Evolutionary conservation across 116 monocot species (phyloP), one percentile per base, ranked within the genome.

Genomic region (Posidonia oceanica): DNA sequence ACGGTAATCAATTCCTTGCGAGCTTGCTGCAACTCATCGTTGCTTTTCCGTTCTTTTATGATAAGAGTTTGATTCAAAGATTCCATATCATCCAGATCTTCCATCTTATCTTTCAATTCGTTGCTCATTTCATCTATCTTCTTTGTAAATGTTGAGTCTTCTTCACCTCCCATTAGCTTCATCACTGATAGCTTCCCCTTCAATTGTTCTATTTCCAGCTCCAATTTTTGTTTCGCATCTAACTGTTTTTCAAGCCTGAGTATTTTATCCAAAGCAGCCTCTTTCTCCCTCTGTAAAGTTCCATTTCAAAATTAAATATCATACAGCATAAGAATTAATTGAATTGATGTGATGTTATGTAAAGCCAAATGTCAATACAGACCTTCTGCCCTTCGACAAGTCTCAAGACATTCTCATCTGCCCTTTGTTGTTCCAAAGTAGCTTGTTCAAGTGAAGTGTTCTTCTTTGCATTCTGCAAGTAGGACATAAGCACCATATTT

Each of bases 131-230:
- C 84, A 3, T 86, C 80, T 36, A 88, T 79, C 76, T 86, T 93
- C 14, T 77, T 77, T 75, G 70, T 77, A 7, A 80, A 39, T 16
- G 38, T 66, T 39, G 78, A 75, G 72, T 87, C 92, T 17, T 87
- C 90, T 69, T 87, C 85, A 22, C 69, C 74, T 66, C 80, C 85
- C 83, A 92, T 75, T 76, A 82, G 89, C 61, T 85, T 92, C 85
- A 92, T 92, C 59, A 98, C 85, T 63, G 83, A 75, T 54, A 89
- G 10, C 57, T 85, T 81, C 18, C 89, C 87, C 62, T 80, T 89
- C 75, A 98, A 54, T 64, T 87, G 85, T 66, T 85, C 83, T 58
- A 98, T 87, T 79, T 98, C 93, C 20, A 92, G 74, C 62, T 98
- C 93, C n/a, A 98, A 72, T 69, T 86, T 78, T 48, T 91, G 95